Evolutionary conservation across 163 green algal genomes (phyloP).

Genomic region (Scenedesmus sp.): DNA sequence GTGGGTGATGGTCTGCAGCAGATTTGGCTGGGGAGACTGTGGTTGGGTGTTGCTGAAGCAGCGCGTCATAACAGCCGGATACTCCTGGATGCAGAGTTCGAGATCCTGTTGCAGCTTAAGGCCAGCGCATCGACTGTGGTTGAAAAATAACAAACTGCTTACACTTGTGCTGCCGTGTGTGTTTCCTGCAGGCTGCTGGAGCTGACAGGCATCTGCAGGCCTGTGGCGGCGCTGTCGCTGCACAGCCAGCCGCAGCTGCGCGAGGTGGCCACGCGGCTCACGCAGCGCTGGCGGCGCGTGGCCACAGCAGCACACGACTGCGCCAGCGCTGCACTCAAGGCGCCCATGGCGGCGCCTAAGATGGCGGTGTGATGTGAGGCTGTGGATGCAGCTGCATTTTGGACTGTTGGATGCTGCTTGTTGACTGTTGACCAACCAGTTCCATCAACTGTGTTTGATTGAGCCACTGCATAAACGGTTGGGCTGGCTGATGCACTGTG

Average conservation of each 20-base stretch:
- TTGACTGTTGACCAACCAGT: background rate
- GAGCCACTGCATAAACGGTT: too few relatives aligned
- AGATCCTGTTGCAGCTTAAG: too few relatives aligned
- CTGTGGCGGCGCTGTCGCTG: constrained; percentile 18
- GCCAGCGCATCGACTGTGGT: too few relatives aligned
- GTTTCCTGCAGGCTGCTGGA: constrained; percentile 25
- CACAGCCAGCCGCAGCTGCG: background rate
- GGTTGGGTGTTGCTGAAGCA: too few relatives aligned
- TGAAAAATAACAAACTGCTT: too few relatives aligned
- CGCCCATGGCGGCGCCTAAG: background rate
- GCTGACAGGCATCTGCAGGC: constrained; percentile 33
- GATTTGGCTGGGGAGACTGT: too few relatives aligned
- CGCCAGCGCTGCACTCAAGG: constrained; percentile 8
- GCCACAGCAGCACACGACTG: constrained; percentile 24
- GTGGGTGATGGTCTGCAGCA: background rate
- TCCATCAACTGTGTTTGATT: too few relatives aligned
- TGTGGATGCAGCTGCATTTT: background rate
- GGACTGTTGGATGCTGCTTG: background rate
- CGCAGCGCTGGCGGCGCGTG: constrained; percentile 28
- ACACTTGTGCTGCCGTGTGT: background rate
- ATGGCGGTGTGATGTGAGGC: background rate
- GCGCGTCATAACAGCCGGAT: too few relatives aligned
- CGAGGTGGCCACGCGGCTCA: constrained; percentile 1
- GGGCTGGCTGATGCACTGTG: too few relatives aligned
- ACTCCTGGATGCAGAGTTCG: too few relatives aligned